These are phyloP conservation scores for Trebouxia sp. DNA, from an alignment of 139 green algal species.

Conservation along the genomic window DNA sequence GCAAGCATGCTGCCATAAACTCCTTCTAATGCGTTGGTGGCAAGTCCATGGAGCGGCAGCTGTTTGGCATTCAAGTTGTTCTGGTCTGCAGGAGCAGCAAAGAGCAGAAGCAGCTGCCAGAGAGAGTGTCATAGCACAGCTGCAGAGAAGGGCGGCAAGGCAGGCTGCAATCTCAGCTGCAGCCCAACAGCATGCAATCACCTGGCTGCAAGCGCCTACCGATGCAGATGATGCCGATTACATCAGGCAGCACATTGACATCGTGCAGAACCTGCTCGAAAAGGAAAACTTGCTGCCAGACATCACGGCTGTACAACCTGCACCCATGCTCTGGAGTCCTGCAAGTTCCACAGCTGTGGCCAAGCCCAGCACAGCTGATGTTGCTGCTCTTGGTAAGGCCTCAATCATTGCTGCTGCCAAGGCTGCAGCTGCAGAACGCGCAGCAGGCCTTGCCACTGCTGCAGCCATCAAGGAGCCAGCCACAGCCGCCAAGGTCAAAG, in stretches of 20 bases:
- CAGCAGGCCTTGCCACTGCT: background rate
- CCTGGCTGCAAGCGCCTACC: slow-evolving; percentile 17
- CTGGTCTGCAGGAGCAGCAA: slow-evolving; percentile 29
- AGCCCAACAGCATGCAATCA: slow-evolving; percentile 14
- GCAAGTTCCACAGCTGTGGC: background rate
- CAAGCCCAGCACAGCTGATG: background rate
- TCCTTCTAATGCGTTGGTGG: too few species aligned
- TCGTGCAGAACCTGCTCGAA: background rate
- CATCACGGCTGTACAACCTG: background rate
- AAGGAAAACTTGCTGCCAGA: background rate
- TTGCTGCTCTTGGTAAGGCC: background rate
- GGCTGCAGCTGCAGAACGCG: slow-evolving; percentile 15
- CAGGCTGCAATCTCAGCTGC: background rate
- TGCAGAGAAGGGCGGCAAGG: background rate
- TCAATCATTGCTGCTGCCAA: slow-evolving; percentile 10
- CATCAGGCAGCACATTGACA: background rate
- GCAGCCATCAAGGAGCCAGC: background rate
- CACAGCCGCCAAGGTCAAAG: background rate
- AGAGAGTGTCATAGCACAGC: slow-evolving; percentile 18
- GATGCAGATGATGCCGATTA: background rate
- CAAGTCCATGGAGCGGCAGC: too few species aligned
- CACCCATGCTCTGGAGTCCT: background rate
- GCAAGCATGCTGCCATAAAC: background rate
- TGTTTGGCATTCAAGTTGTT: too few species aligned
- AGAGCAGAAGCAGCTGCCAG: slow-evolving; percentile 20